phyloP scores from a whole-genome alignment of 2,329 filamentous ascomycete genomes.

The Epichloe gansuensis region DNA sequence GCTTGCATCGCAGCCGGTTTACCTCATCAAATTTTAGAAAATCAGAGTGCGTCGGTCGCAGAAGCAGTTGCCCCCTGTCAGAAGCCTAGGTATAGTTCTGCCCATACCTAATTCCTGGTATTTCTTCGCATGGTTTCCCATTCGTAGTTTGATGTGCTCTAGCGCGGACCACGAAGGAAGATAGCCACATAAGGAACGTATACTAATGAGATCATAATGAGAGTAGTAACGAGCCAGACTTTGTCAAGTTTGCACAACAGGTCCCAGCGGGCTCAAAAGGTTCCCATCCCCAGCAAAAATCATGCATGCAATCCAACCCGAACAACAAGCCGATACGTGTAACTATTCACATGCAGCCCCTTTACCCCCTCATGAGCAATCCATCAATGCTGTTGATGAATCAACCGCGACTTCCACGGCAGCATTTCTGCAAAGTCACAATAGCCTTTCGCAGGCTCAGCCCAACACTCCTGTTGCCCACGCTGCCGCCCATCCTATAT shows the following conservation, averaged over 20 bases:
- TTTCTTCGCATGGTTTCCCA: background rate
- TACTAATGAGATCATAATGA: background rate
- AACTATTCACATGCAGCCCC: background rate
- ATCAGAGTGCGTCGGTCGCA: background rate
- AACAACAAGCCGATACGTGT: background rate
- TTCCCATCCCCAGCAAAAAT: background rate
- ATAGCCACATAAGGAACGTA: background rate
- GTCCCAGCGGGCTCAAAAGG: background rate
- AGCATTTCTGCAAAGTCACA: background rate
- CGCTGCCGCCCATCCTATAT: background rate
- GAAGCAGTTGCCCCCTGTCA: background rate
- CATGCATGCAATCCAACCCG: background rate
- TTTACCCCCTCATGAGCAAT: background rate
- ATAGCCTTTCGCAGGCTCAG: background rate
- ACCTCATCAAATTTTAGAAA: background rate
- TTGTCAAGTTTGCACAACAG: background rate
- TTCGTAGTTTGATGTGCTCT: background rate
- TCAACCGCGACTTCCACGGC: background rate
- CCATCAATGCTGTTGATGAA: background rate
- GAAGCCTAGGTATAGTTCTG: background rate
- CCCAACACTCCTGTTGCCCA: background rate
- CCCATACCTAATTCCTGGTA: background rate
- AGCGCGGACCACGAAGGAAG: background rate
- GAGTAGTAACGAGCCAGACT: background rate
- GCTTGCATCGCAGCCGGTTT: background rate